Evolutionary conservation across 495 filamentous ascomycete species (phyloP), one percentile per base, ranked within the genome.

Genomic region (Hypoxylon fragiforme): DNA sequence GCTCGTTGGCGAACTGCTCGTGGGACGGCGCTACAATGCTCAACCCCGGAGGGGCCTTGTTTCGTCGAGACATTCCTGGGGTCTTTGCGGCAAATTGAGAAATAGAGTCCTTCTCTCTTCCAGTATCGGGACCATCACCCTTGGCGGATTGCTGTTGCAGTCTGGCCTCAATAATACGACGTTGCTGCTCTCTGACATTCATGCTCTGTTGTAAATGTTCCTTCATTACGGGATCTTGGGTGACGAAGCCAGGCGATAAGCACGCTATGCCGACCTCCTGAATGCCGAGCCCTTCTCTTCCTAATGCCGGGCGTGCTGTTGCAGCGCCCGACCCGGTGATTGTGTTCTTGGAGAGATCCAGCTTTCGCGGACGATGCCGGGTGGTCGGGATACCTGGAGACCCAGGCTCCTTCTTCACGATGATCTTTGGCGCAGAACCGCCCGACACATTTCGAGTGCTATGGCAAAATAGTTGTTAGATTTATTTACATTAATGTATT

Each of bases 11-110:
- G 63, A 98, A 98, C 38, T 95, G 90, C 47, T 92, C 84, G 56
- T 95, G 91, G n/a, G 92, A 90, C 0, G 94, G 94, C 12, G 94
- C 90, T n/a, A 92, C 88, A 54, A 98, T 98, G 44, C 91, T 94
- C 42, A 98, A 74, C 41, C 92, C 92, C 12, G 90, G 89, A 32
- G 94, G 92, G 30, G 91, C 87, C 60, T 81, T 92, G 81, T 81
- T 91, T 79, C 71, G 84, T 75, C 63, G 84, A 74, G 76, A 79
- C 62, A 72, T 63, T 58, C 80, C 77, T 22, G 86, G 85, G 15
- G 85, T 85, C 67, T 87, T 92, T 32, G 82, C 78, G 30, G 80
- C 73, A 40, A 77, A 82, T 43, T 78, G 76, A 50, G 62, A 64
- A 39, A 65, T 77, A 63, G 85, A 81, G 16, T 81, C 75, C 68